Conservation (phyloP, 208 protist species). For the Crithidia expoeki region DNA sequence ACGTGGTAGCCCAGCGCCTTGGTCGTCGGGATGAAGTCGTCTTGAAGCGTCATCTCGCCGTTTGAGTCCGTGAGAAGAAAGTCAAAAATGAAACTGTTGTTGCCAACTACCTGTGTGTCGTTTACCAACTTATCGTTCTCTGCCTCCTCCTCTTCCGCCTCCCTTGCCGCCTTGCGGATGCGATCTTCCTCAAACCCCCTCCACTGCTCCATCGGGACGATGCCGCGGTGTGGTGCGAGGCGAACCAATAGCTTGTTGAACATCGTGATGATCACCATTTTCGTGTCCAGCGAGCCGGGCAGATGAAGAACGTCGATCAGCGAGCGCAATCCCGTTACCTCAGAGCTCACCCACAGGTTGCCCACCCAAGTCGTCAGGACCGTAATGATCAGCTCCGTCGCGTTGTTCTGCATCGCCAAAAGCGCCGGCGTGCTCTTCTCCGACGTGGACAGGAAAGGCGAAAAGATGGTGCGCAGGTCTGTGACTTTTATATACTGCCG, state of each 20-base stretch:
- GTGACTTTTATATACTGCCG: conserved; percentile 70
- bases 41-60: conserved; percentile 32
- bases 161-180: conserved; percentile 35
- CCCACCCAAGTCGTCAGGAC: conserved; percentile 81
- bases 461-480: conserved; percentile 80
- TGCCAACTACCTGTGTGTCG: conserved; percentile 15
- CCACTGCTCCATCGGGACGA: conserved; percentile 68
- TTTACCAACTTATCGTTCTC: conserved; percentile 15
- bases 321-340: conserved; percentile 76
- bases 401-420: conserved; percentile 70
- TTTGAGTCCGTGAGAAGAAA: conserved; percentile 21
- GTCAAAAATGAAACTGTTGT: conserved; percentile 32
- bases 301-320: conserved; percentile 86
- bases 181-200: conserved; percentile 68
- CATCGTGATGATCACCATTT: conserved; percentile 86
- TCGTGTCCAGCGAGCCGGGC: conserved; percentile 79
- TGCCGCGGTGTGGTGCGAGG: conserved; percentile 82
- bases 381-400: conserved; percentile 75
- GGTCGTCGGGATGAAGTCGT: conserved; percentile 78
- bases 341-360: conserved; percentile 72
- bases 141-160: conserved; percentile 25
- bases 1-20: conserved; percentile 88
- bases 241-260: conserved; percentile 81
- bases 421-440: conserved; percentile 29
- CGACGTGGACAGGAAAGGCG: conserved; percentile 63